These are phyloP conservation scores for Kwoniella mangroviensis DNA, from an alignment of 768 basidiomycete genomes.

Conservation along the genomic window DNA sequence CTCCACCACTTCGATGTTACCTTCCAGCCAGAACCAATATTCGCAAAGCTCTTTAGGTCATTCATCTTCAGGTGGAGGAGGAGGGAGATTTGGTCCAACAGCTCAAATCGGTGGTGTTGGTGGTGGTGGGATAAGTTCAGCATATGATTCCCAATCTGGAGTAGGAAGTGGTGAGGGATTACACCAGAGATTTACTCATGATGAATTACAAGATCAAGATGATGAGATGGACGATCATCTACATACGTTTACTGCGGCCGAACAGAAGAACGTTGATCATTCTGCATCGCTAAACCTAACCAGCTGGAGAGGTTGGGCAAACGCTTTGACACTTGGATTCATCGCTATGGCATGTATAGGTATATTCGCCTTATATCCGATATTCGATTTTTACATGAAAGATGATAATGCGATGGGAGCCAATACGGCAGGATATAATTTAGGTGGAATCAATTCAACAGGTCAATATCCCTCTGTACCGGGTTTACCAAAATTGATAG, in stretches of 20 bases:
- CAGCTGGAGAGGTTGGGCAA: conserved; percentile 71
- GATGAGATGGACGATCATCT: conserved; percentile 56
- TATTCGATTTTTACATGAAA: conserved; percentile 36
- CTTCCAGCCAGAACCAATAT: background rate
- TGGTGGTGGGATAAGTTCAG: background rate
- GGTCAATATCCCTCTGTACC: conserved; percentile 66
- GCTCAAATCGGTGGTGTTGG: background rate
- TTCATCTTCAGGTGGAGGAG: background rate
- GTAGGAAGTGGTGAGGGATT: background rate
- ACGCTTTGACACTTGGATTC: conserved; percentile 71
- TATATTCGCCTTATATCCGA: conserved; percentile 44
- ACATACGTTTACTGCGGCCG: conserved; percentile 51
- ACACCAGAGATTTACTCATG: conserved; percentile 4
- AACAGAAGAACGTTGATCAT: conserved; percentile 60
- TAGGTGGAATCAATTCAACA: conserved; percentile 77
- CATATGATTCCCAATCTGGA: background rate
- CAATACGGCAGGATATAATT: conserved; percentile 62
- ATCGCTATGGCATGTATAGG: conserved; percentile 61
- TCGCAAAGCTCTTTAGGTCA: background rate
- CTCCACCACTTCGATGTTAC: conserved; percentile 10
- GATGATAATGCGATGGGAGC: conserved; percentile 22
- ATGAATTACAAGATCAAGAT: conserved; percentile 34
- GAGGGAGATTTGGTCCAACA: conserved; percentile 7
- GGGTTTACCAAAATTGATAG: conserved; percentile 69
- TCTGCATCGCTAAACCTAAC: conserved; percentile 65